A percentile compares a stretch with the other conserved stretches of the same genome.
These are phyloP conservation scores for Hanseniaspora hatyaiensis DNA, from an alignment of 805 yeast species.

Conservation along the genomic window DNA sequence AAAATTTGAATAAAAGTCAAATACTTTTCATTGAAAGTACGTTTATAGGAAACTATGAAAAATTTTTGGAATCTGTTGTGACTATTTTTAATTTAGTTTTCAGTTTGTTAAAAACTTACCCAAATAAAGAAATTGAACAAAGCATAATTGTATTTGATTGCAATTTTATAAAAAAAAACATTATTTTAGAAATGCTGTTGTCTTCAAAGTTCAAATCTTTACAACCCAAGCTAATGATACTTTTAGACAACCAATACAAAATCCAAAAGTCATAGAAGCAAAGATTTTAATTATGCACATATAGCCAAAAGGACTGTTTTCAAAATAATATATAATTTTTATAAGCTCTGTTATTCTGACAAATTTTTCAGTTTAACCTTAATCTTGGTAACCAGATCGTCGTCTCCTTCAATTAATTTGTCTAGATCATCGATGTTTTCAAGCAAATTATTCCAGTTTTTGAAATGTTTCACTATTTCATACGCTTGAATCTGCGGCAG, in stretches of 20 bases:
- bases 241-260: slow-evolving; percentile 6
- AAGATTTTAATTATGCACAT: too few species aligned
- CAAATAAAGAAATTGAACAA: not conserved
- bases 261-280: not conserved
- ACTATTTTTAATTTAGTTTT: not conserved
- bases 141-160: not conserved
- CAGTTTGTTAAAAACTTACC: not conserved
- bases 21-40: not conserved
- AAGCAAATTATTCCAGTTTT: slow-evolving; percentile 2
- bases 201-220: slow-evolving; percentile 1
- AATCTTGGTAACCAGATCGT: not conserved
- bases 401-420: slow-evolving; percentile 2
- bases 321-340: not conserved
- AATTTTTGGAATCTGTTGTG: not conserved
- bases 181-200: slow-evolving; percentile 1
- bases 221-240: slow-evolving; percentile 1
- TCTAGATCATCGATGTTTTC: slow-evolving; percentile 1
- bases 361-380: not conserved
- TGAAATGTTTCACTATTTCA: slow-evolving; percentile 11
- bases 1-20: not conserved
- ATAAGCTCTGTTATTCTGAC: not conserved
- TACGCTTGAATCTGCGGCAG: slow-evolving; percentile 5
- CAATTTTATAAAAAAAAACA: slow-evolving; percentile 4
- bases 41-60: not conserved
- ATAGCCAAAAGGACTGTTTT: too few species aligned